Percentiles rank a stretch among this genome's conserved stretches.
Evolutionary conservation across 352 stramenopile genomes (phyloP).

Genomic region (Phytophthora sp.): DNA sequence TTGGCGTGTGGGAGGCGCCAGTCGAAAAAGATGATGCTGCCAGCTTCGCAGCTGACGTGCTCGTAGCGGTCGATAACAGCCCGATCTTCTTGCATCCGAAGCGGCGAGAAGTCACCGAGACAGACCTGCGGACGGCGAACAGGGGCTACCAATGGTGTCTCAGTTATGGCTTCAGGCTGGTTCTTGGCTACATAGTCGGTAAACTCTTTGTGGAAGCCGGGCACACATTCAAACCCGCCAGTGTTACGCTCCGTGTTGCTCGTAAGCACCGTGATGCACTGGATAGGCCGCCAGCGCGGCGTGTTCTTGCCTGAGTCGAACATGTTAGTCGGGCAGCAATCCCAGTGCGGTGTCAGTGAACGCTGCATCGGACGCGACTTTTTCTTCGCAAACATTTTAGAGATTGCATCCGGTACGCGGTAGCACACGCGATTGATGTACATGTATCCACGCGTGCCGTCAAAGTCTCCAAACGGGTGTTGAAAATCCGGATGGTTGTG

Average conservation of each 20-base stretch:
- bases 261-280: conserved; percentile 89
- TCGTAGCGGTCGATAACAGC: conserved; percentile 76
- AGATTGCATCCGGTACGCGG: conserved; percentile 71
- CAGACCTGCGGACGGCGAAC: conserved; percentile 69
- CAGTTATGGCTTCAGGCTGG: conserved; percentile 17
- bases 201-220: conserved; percentile 90
- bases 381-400: conserved; percentile 62
- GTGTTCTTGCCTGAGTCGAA: conserved; percentile 75
- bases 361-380: conserved; percentile 85
- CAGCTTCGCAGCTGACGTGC: conserved; percentile 63
- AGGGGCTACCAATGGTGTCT: conserved; percentile 18
- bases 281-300: conserved; percentile 88
- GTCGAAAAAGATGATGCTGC: conserved; percentile 89
- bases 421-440: conserved; percentile 91
- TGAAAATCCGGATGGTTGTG: conserved; percentile 59
- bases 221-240: conserved; percentile 87
- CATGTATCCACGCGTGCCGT: conserved; percentile 80
- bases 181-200: conserved; percentile 53
- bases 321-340: conserved; percentile 84
- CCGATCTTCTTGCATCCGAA: conserved; percentile 86
- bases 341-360: conserved; percentile 87
- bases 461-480: conserved; percentile 77
- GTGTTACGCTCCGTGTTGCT: conserved; percentile 69
- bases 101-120: conserved; percentile 87
- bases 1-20: conserved; percentile 90